Percentiles rank a stretch among this genome's conserved stretches.
Evolutionary conservation across 768 basidiomycete genomes (phyloP).

Genomic region (Trametes elegans): DNA sequence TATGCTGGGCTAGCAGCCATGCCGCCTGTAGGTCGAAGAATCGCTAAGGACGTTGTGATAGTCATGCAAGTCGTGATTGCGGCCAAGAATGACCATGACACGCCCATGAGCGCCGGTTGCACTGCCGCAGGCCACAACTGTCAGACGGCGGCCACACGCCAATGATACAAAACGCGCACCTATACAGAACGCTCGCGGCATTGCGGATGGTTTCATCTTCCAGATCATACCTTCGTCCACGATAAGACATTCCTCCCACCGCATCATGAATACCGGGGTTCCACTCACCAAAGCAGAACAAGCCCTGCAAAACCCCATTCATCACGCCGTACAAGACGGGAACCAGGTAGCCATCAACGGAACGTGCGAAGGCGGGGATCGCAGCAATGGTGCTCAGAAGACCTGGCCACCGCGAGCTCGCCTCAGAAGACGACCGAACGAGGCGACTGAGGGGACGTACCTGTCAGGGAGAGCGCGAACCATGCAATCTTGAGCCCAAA

Average conservation of each 20-base stretch:
- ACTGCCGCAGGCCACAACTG: slow-evolving; percentile 1
- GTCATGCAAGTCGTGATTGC: slow-evolving; percentile 27
- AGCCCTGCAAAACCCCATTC: slow-evolving; percentile 50
- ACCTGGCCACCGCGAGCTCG: slow-evolving; percentile 36
- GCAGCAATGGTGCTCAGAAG: slow-evolving; percentile 49
- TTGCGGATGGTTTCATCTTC: slow-evolving; percentile 56
- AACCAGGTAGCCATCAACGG: slow-evolving; percentile 46
- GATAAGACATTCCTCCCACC: neutral
- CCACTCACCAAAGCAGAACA: slow-evolving; percentile 57
- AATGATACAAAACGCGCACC: slow-evolving; percentile 35
- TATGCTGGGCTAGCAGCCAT: neutral
- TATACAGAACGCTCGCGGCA: slow-evolving; percentile 59
- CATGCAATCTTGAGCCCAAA: slow-evolving; percentile 55
- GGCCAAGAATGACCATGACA: slow-evolving; percentile 25
- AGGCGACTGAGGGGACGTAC: slow-evolving; percentile 30
- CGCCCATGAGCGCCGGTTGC: slow-evolving; percentile 19
- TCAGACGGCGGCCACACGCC: neutral
- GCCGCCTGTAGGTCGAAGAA: slow-evolving; percentile 12
- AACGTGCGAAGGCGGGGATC: slow-evolving; percentile 43
- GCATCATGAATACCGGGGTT: neutral
- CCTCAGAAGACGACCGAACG: neutral
- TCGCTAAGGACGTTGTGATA: slow-evolving; percentile 23
- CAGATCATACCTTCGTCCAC: slow-evolving; percentile 53
- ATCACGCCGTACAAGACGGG: slow-evolving; percentile 48
- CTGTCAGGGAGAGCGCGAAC: slow-evolving; percentile 56